Evolutionary conservation across 331 rosid genomes (phyloP), one percentile per base, ranked within the genome.

Genomic region (Cydonia oblonga): DNA sequence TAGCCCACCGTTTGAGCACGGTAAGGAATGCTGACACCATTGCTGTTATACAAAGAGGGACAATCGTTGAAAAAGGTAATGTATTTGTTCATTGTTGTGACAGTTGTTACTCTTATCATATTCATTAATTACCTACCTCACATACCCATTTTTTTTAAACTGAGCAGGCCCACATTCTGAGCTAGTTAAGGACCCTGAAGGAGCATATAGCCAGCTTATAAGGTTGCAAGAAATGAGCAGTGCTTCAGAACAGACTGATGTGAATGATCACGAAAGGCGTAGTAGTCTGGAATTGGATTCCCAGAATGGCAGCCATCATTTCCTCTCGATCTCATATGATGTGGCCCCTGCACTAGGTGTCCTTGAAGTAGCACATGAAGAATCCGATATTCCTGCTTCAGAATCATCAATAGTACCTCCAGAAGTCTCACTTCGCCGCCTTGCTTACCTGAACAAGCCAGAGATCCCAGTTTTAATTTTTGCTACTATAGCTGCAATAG

Each of bases 1-100:
- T 90, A 23, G 96, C 96, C 0, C 96, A 90, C 75, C 91, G 96
- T 16, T 73, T 88, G 78, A 90, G 86, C 74, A 90, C 96, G 2
- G 79, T 90, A 61, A 88, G 84, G 53, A 87, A 87, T 65, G 90
- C 88, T 26, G 80, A 90, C 61, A 81, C 68, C 69, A 90, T 90
- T 42, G 93, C 90, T 5, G 96, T 90, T 35, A 80, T 90, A 78
- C 93, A 90, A 2, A 79, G 73, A 64, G 93, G 96, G 13, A 84
- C 81, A 72, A 80, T 90, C 22, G 87, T 86, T 19, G 93, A 90
- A 56, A 71, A 82, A 78, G 96, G 96, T 88, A 66, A 51, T 28
- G 2, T 3, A 28, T 13, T 22, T 64, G 15, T 40, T n/a, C 29
- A 28, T 49, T 38, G 44, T 13, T 10, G 38, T 2, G 2, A 33